These are phyloP conservation scores for Catunica adiposa DNA, from an alignment of 2,329 filamentous ascomycete genomes.

Conservation along the genomic window DNA sequence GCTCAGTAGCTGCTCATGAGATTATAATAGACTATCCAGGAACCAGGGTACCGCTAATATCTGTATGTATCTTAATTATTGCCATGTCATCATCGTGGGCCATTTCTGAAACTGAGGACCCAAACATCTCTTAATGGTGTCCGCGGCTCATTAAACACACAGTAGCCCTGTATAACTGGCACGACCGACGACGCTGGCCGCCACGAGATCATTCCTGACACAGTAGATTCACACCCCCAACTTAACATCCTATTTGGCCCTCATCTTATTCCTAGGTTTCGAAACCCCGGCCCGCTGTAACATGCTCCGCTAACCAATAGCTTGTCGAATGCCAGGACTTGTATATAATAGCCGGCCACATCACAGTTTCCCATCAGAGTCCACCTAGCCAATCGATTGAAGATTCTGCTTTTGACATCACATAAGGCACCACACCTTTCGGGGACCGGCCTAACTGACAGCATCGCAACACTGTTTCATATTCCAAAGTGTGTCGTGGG, in stretches of 20 bases:
- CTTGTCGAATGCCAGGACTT: background rate
- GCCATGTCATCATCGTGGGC: background rate
- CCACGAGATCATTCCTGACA: background rate
- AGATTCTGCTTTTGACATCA: background rate
- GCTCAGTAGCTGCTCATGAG: too few relatives aligned
- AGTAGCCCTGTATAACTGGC: background rate
- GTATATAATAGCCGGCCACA: background rate
- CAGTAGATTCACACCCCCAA: background rate
- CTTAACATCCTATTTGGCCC: too few relatives aligned
- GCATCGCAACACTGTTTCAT: background rate
- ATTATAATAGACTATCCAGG: too few relatives aligned
- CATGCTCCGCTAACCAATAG: background rate
- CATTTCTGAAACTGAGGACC: background rate
- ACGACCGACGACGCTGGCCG: background rate
- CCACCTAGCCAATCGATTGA: background rate
- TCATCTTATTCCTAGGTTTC: background rate
- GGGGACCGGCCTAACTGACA: background rate
- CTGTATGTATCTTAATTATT: background rate
- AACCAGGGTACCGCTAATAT: background rate
- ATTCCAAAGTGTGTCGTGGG: background rate
- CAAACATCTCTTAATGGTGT: background rate
- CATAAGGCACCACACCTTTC: background rate
- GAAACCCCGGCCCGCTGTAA: background rate
- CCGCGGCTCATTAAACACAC: background rate
- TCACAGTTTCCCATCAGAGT: background rate